Percentiles rank a stretch among this genome's conserved stretches.
Evolutionary conservation across 345 rosid species (phyloP).

Genomic region (Lepidium sativum): DNA sequence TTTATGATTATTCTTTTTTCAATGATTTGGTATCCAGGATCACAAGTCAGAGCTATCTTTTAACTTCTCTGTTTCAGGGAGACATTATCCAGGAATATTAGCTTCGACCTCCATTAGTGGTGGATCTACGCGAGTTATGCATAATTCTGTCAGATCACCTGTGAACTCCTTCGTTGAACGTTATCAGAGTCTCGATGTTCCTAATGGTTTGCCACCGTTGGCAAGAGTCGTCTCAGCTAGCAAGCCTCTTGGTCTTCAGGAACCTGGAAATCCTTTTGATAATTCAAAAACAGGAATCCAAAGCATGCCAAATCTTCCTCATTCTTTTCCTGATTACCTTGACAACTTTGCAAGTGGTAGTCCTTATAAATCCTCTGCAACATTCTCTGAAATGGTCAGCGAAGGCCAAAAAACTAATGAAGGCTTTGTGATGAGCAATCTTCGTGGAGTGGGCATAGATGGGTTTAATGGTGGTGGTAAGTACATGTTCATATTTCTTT

Average conservation of each 20-base stretch:
- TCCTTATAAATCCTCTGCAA: constrained; percentile 40
- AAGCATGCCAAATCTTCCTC: constrained; percentile 47
- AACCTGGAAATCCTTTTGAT: constrained; percentile 38
- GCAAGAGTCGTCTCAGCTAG: constrained; percentile 46
- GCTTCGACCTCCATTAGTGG: constrained; percentile 45
- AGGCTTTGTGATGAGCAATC: constrained; percentile 44
- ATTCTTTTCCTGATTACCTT: constrained; percentile 63
- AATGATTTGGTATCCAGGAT: neutral
- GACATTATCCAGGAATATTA: constrained; percentile 38
- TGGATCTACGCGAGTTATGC: constrained; percentile 46
- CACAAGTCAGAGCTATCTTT: constrained; percentile 15
- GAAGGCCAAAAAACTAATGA: constrained; percentile 33
- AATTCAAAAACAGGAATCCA: constrained; percentile 42
- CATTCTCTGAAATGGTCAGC: constrained; percentile 37
- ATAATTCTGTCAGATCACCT: constrained; percentile 37
- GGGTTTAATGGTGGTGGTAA: constrained; percentile 33
- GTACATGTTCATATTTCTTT: neutral
- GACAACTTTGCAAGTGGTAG: constrained; percentile 47
- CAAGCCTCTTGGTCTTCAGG: constrained; percentile 48
- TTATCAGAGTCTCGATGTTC: constrained; percentile 48
- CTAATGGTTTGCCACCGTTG: constrained; percentile 53
- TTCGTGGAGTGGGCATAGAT: constrained; percentile 37
- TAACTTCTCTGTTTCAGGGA: constrained; percentile 18
- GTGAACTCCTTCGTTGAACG: constrained; percentile 42
- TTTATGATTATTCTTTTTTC: neutral